Conservation (phyloP, 2,329 filamentous ascomycete genomes). For the Claviceps africana region DNA sequence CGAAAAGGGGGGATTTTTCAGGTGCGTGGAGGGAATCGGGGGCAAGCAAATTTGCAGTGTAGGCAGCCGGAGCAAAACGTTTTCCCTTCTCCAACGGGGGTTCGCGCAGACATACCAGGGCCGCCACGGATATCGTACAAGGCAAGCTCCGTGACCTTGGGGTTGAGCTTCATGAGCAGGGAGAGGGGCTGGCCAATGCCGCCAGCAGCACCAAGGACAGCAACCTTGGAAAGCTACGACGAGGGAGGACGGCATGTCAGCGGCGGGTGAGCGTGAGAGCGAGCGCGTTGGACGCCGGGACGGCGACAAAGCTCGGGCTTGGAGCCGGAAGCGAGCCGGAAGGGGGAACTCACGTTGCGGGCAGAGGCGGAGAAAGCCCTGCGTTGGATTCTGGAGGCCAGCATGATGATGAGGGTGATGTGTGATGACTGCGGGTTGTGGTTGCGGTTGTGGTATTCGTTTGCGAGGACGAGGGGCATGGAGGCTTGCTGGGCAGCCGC, state of each 20-base stretch:
- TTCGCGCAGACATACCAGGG: conserved; percentile 57
- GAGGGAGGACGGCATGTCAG: conserved; percentile 6
- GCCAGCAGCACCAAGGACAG: conserved; percentile 90
- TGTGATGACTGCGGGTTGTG: no score
- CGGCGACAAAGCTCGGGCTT: no score
- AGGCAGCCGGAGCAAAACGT: background rate
- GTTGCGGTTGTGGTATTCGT: background rate
- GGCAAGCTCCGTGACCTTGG: conserved; percentile 79
- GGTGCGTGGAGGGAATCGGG: background rate
- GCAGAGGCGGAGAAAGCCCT: conserved; percentile 72
- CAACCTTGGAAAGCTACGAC: conserved; percentile 81
- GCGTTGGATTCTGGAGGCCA: conserved; percentile 57
- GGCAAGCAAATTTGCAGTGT: conserved; percentile 1
- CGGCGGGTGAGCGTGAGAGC: background rate
- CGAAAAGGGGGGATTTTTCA: no score
- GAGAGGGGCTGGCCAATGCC: conserved; percentile 98
- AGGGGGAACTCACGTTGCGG: conserved; percentile 49
- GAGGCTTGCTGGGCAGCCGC: background rate
- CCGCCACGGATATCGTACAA: conserved; percentile 95
- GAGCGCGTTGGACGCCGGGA: no score
- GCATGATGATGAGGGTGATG: conserved; percentile 39
- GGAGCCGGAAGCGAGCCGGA: background rate
- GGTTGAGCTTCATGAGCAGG: conserved; percentile 97
- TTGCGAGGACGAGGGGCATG: conserved; percentile 8
- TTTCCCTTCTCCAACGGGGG: background rate